Percentiles rank a stretch among this genome's conserved stretches.
These are phyloP conservation scores for Sporothrix luriei DNA, from an alignment of 2,329 filamentous ascomycete species.

Conservation along the genomic window DNA sequence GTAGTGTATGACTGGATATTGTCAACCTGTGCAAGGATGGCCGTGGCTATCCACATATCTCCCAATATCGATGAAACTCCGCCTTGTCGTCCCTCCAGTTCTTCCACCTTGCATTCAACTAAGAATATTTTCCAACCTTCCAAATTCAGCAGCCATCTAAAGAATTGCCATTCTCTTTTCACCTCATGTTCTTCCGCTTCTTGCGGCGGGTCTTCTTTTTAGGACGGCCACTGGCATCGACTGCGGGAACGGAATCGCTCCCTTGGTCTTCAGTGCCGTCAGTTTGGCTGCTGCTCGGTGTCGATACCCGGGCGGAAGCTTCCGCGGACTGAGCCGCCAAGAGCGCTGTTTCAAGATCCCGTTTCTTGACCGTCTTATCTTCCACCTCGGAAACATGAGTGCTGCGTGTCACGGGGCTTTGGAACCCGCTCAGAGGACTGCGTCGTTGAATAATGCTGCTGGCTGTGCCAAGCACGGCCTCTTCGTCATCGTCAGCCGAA, in stretches of 20 bases:
- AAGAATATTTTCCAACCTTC: background rate
- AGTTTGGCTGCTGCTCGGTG: slow-evolving; percentile 1
- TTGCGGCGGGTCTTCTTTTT: slow-evolving; percentile 48
- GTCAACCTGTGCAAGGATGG: background rate
- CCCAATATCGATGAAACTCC: background rate
- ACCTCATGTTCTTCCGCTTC: slow-evolving; percentile 38
- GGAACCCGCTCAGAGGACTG: slow-evolving; percentile 22
- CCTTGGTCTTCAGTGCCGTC: slow-evolving; percentile 25
- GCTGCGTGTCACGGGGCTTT: slow-evolving; percentile 13
- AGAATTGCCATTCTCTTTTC: background rate
- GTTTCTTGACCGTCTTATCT: slow-evolving; percentile 28
- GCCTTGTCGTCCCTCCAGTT: background rate
- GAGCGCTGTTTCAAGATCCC: slow-evolving; percentile 31
- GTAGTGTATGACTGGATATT: background rate
- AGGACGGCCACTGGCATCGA: slow-evolving; percentile 30
- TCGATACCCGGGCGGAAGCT: no score
- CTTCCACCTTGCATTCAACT: background rate
- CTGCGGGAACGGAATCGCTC: slow-evolving; percentile 23
- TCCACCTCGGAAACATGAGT: slow-evolving; percentile 25
- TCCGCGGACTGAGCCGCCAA: slow-evolving; percentile 12
- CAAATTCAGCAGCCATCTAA: background rate
- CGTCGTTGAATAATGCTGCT: slow-evolving; percentile 5
- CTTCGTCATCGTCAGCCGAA: slow-evolving; percentile 45
- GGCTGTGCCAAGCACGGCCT: slow-evolving; percentile 23
- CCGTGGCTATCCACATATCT: background rate